Conservation (phyloP, 2,329 filamentous ascomycete species). For the Fusarium sp. region DNA sequence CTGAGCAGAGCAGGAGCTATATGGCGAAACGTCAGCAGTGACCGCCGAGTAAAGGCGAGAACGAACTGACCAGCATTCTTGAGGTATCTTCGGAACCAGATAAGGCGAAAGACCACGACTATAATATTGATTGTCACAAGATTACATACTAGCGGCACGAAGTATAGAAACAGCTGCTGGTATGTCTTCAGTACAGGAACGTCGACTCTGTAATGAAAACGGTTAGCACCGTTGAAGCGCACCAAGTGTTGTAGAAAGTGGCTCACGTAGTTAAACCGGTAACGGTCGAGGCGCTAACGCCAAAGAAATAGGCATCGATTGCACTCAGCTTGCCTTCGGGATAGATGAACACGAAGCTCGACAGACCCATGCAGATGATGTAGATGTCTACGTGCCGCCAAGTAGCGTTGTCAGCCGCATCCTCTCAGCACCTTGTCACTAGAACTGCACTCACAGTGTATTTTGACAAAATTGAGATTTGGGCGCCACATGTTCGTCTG, state of each 20-base stretch:
- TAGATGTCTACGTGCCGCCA: constrained; percentile 33
- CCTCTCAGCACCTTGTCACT: background rate
- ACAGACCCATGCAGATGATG: constrained; percentile 38
- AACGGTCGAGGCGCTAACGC: constrained; percentile 58
- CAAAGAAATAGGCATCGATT: constrained; percentile 61
- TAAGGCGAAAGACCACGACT: constrained; percentile 57
- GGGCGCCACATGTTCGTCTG: constrained; percentile 37
- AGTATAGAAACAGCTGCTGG: constrained; percentile 62
- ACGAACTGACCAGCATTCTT: constrained; percentile 48
- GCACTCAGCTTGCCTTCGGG: constrained; percentile 42
- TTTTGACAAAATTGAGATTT: constrained; percentile 39
- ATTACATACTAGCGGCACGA: constrained; percentile 59
- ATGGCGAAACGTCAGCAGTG: background rate
- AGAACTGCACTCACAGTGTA: constrained; percentile 40
- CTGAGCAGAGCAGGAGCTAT: constrained; percentile 31
- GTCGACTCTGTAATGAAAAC: constrained; percentile 52
- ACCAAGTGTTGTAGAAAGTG: background rate
- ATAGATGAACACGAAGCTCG: constrained; percentile 34
- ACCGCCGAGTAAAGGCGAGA: background rate
- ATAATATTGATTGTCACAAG: constrained; percentile 59
- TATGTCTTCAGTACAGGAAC: constrained; percentile 59
- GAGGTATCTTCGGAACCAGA: constrained; percentile 59
- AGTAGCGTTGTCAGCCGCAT: constrained; percentile 10
- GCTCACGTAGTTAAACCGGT: constrained; percentile 61
- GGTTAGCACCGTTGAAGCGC: constrained; percentile 7